Evolutionary conservation across 78 protist species (phyloP).

Genomic region (Dictyostelium intermedium): DNA sequence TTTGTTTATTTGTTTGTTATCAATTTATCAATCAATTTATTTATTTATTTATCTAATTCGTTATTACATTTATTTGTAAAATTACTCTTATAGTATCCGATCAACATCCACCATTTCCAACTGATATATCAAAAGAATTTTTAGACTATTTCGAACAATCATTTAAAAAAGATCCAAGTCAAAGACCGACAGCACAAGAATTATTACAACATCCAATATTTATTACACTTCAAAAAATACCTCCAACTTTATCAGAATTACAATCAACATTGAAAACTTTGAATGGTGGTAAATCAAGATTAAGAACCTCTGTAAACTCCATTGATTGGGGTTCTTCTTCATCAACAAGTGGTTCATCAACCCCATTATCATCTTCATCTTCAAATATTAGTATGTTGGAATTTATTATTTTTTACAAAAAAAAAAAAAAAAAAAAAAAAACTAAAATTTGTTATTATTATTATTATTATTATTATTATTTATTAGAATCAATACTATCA

Average conservation of each 20-base stretch:
- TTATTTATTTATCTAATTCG: no score
- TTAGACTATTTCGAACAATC: constrained; percentile 85
- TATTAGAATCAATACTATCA: background rate
- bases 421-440: no score
- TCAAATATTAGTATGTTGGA: background rate
- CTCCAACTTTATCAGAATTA: constrained; percentile 39
- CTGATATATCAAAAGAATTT: constrained; percentile 56
- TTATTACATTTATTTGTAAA: no score
- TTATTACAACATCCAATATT: constrained; percentile 69
- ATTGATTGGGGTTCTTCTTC: constrained; percentile 52
- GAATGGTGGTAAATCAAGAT: constrained; percentile 6
- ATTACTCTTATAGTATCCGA: constrained; percentile 95
- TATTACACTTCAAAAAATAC: background rate
- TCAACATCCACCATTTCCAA: constrained; percentile 94
- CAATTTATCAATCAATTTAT: no score
- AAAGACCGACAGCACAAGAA: constrained; percentile 64
- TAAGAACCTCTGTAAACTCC: constrained; percentile 40
- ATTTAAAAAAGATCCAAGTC: constrained; percentile 89
- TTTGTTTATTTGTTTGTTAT: no score
- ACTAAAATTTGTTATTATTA: background rate
- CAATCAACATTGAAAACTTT: constrained; percentile 54
- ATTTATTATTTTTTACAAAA: no score
- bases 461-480: background rate
- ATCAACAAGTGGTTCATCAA: background rate
- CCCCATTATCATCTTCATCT: background rate